phyloP scores from a whole-genome alignment of 768 basidiomycete genomes.

The Gautieria morchelliformis region DNA sequence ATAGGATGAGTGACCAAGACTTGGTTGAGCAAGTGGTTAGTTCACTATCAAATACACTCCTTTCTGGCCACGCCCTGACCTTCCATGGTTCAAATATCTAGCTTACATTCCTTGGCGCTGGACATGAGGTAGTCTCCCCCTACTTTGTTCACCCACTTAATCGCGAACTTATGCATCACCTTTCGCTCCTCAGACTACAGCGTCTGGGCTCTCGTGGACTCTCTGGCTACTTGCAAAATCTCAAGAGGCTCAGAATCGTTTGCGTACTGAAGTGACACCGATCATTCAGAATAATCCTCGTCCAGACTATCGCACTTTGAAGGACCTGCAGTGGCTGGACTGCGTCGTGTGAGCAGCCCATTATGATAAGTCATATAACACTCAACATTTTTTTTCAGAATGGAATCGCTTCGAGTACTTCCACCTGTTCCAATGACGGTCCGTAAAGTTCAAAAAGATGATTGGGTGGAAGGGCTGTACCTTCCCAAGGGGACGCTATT shows the following conservation, averaged over 20 bases:
- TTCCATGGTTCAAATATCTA: conserved; percentile 8
- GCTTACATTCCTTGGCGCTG: conserved; percentile 41
- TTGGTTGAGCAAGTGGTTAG: conserved; percentile 46
- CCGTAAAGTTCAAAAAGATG: conserved; percentile 9
- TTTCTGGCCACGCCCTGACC: background rate
- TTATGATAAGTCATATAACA: background rate
- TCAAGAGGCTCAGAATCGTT: conserved; percentile 35
- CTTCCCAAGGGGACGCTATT: conserved; percentile 36
- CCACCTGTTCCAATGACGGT: conserved; percentile 16
- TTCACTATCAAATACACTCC: background rate
- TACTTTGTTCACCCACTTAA: background rate
- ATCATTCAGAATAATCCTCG: conserved; percentile 19
- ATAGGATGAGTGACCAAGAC: conserved; percentile 35
- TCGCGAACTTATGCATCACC: background rate
- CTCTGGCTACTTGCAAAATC: conserved; percentile 47
- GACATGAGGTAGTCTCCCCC: conserved; percentile 16
- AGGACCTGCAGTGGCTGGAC: conserved; percentile 9
- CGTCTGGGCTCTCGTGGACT: conserved; percentile 41
- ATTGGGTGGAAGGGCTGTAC: conserved; percentile 28
- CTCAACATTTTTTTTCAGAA: background rate
- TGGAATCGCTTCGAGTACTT: conserved; percentile 14
- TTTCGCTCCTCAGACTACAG: conserved; percentile 25
- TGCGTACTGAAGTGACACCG: conserved; percentile 44
- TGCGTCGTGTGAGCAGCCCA: conserved; percentile 12
- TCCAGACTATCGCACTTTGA: conserved; percentile 12